phyloP scores from a whole-genome alignment of 192 early-diverging fungal species.

The Umbelopsis vinacea region DNA sequence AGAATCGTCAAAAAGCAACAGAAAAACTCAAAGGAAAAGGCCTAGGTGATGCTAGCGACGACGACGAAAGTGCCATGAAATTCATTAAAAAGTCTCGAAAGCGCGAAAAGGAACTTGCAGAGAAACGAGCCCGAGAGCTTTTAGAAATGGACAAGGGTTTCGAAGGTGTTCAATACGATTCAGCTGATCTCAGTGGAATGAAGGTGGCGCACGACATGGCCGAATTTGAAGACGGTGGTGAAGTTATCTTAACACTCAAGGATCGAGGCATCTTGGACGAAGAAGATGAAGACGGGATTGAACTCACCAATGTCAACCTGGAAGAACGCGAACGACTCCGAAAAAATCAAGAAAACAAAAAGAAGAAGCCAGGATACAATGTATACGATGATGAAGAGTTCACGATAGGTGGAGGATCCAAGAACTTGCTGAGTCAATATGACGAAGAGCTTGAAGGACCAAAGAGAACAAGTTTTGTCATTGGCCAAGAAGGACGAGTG shows the following conservation, averaged over 20 bases:
- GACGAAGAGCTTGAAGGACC: conserved; percentile 69
- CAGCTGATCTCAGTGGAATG: conserved; percentile 71
- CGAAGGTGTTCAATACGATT: conserved; percentile 33
- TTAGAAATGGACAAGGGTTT: conserved; percentile 46
- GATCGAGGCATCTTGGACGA: conserved; percentile 72
- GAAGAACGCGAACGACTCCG: conserved; percentile 68
- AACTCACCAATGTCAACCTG: conserved; percentile 71
- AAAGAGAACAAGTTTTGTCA: conserved; percentile 50
- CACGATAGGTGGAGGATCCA: conserved; percentile 47
- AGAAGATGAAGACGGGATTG: conserved; percentile 69
- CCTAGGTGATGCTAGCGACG: conserved; percentile 64
- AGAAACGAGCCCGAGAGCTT: conserved; percentile 44
- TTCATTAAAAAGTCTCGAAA: conserved; percentile 70
- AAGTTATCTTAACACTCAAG: conserved; percentile 86
- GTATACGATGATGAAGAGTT: conserved; percentile 81
- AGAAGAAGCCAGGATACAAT: conserved; percentile 67
- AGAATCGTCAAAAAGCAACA: conserved; percentile 51
- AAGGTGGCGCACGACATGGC: conserved; percentile 72
- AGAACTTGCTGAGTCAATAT: conserved; percentile 73
- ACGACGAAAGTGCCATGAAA: conserved; percentile 60
- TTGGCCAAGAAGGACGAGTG: conserved; percentile 56
- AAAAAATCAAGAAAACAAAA: conserved; percentile 78
- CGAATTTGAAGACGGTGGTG: conserved; percentile 69
- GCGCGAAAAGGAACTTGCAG: conserved; percentile 53
- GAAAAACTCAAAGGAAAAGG: conserved; percentile 65